Evolutionary conservation across 225 moss, liverwort and hornwort species (phyloP), one percentile per base, ranked within the genome.

Genomic region (Lunularia cruciata): DNA sequence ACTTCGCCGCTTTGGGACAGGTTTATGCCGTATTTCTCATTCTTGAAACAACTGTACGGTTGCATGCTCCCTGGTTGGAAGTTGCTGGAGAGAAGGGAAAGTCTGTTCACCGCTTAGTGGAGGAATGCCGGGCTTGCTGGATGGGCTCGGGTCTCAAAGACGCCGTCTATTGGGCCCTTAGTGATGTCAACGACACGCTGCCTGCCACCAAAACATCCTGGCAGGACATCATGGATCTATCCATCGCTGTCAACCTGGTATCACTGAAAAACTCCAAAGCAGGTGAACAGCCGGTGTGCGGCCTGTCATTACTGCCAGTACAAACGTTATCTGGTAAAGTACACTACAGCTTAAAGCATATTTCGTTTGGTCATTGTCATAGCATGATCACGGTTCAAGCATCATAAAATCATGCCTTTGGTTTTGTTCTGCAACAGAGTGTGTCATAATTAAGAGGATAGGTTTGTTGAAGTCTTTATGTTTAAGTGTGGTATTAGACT

Each of bases 1-100:
- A 71, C 37, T 71, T 71, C 32, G 71, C 71, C 51, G 59, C 71
- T 0, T 61, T 71, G 47, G 71, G 71, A 48, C 71, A 71, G 43
- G 71, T 71, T 1, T 71, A 71, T 15, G 28, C 35, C 2, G 71
- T 71, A 8, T 71, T 47, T 23, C 71, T 71, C 33, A 37, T 71
- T 47, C 59, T 71, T 12, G 31, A 61, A 16, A 60, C 46, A 34
- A 71, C 71, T 25, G 60, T 47, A 5, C 35, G 60, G 14, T 39
- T 71, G 35, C 61, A 71, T 35, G 71, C 56, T 27, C 45, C 71
- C 20, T 71, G 71, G 71, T 61, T 71, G 71, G 51, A 45, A 59
- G 71, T 71, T 9, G 71, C 71, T 0, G 71, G 71, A 47, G 59
- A 71, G 22, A 60, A 71, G 71, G 71, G 71, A 22, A 60, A 61